Conservation (phyloP, 805 yeast species). For the Nakazawaea sp. region DNA sequence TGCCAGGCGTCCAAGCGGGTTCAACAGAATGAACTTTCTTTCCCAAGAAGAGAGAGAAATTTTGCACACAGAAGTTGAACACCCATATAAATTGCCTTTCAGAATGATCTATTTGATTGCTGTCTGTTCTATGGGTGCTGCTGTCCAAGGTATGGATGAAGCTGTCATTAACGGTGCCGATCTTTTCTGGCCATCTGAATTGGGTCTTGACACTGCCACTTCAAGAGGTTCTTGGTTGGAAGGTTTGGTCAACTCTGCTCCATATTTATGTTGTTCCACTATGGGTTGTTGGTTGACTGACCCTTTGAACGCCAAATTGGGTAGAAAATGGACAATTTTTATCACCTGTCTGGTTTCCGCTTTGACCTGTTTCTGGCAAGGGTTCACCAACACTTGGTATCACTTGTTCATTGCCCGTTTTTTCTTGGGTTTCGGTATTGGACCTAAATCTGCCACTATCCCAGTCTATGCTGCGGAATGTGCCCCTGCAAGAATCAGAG, state of each 20-base stretch:
- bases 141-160: conserved; percentile 78
- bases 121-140: conserved; percentile 71
- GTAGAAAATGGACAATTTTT: conserved; percentile 64
- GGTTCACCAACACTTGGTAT: conserved; percentile 56
- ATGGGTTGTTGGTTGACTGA: conserved; percentile 63
- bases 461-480: conserved; percentile 68
- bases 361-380: conserved; percentile 64
- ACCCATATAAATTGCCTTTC: conserved; percentile 37
- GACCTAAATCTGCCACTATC: conserved; percentile 71
- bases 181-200: conserved; percentile 47
- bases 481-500: conserved; percentile 55
- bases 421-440: conserved; percentile 60
- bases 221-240: conserved; percentile 47
- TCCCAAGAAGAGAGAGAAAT: conserved; percentile 47
- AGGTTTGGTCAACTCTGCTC: conserved; percentile 65
- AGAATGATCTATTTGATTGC: conserved; percentile 50
- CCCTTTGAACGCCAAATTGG: conserved; percentile 44
- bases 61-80: conserved; percentile 37
- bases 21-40: conserved; percentile 50
- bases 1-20: conserved; percentile 54
- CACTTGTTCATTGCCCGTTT: conserved; percentile 63
- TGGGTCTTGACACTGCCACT: conserved; percentile 39
- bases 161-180: conserved; percentile 70
- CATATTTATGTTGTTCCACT: conserved; percentile 57
- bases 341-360: conserved; percentile 56